Percentiles rank a stretch among this genome's conserved stretches.
These are phyloP conservation scores for Cytospora piceicola DNA, from an alignment of 2,329 filamentous ascomycete genomes.

Conservation along the genomic window DNA sequence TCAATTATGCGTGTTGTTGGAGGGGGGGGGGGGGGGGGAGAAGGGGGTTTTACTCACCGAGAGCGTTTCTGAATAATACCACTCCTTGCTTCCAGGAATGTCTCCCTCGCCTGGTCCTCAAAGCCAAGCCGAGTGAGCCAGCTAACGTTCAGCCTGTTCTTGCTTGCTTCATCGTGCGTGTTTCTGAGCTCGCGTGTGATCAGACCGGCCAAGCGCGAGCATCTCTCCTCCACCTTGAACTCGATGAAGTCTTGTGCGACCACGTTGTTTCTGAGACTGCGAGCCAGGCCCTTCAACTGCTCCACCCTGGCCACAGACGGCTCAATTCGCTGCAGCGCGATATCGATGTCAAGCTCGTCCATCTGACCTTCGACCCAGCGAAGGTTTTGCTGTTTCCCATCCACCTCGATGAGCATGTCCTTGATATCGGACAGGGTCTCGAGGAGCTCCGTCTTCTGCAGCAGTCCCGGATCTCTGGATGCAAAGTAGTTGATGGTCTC, in stretches of 20 bases:
- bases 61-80: conserved; percentile 80
- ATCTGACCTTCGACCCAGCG: conserved; percentile 95
- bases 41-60: too few species aligned
- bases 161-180: conserved; percentile 74
- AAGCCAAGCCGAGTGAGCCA: conserved; percentile 89
- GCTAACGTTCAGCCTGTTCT: conserved; percentile 78
- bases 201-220: conserved; percentile 73
- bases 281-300: conserved; percentile 77
- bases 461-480: conserved; percentile 73
- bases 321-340: conserved; percentile 88
- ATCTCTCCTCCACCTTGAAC: conserved; percentile 86
- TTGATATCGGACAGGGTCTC: conserved; percentile 79
- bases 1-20: conserved; percentile 24
- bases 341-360: conserved; percentile 94
- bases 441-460: conserved; percentile 79
- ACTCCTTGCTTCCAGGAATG: conserved; percentile 80
- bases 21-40: neutral
- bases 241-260: conserved; percentile 91
- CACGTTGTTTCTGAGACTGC: conserved; percentile 79
- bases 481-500: conserved; percentile 88
- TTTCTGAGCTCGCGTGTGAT: conserved; percentile 78
- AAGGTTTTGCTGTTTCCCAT: conserved; percentile 94
- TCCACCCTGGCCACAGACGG: conserved; percentile 83
- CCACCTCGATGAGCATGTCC: conserved; percentile 91
- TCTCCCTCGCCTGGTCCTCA: conserved; percentile 85